Conservation (phyloP, 106 monocot species). For the Apostasia ramifera region DNA sequence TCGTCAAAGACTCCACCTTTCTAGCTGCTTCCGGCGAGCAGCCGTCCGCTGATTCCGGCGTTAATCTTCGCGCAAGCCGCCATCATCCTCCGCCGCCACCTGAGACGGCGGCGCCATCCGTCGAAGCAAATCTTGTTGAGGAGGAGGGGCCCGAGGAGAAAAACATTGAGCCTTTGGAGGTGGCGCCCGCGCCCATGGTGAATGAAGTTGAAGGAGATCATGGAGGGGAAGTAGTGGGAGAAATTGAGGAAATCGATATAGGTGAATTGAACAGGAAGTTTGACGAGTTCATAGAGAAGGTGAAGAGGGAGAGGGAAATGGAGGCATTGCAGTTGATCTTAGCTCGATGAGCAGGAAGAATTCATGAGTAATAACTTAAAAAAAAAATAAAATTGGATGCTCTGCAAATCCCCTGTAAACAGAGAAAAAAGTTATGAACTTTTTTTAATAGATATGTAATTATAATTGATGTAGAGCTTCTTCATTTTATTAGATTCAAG, state of each 20-base stretch:
- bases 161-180: slow-evolving; percentile 1
- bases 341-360: neutral
- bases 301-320: slow-evolving; percentile 23
- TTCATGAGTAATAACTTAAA: too few species aligned
- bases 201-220: neutral
- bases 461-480: too few species aligned
- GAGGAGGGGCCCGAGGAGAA: slow-evolving; percentile 1
- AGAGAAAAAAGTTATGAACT: too few species aligned
- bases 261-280: slow-evolving; percentile 44
- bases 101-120: neutral
- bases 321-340: slow-evolving; percentile 11
- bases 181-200: neutral
- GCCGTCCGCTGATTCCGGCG: neutral
- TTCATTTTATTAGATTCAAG: too few species aligned
- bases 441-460: too few species aligned
- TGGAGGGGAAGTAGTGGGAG: neutral
- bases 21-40: neutral
- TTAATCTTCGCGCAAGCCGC: too few species aligned
- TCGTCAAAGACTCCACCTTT: slow-evolving; percentile 41
- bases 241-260: slow-evolving; percentile 11
- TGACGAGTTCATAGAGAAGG: slow-evolving; percentile 46
- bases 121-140: neutral
- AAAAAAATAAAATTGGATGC: too few species aligned
- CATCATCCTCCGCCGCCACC: neutral
- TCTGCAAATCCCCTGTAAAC: too few species aligned